Base-by-base conservation (phyloP, 768 basidiomycete genomes). In the Neoboletus magnificus region DNA sequence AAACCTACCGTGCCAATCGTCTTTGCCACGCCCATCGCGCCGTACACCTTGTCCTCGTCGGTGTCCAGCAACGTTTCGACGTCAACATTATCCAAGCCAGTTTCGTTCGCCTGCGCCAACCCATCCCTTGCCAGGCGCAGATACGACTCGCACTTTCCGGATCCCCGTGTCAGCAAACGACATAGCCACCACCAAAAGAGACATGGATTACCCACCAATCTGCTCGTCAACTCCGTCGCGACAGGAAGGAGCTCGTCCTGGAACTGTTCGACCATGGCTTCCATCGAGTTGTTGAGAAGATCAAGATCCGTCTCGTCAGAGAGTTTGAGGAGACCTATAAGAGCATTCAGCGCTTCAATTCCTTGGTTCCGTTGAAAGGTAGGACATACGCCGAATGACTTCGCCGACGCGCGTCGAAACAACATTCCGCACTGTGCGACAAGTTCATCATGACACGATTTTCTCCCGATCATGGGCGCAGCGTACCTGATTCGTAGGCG, bases 261-360 rank as follows among this genome's bases (percentile, higher is more conserved):
- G 81, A 91, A 96, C 40, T 82, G 81, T 60, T 91, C 84, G 16
- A 94, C 93, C 82, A 95, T 86, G 25, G 83, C 82, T 63, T 92
- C 89, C 86, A 93, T 91, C 64, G 87, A 82, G 57, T 76, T 78
- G 65, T 91, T 92, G 52, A 94, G 77, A 46, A 91, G 80, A 67
- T 95, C 92, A 42, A 96, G 74, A 68, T 95, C 93, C 43, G 91
- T 92, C 72, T 94, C 90, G 67, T 93, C 89, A n/a, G 89, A 85
- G 42, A 96, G 78, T 69, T 91, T 91, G 62, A 94, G 80, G n/a
- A 94, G 76, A 67, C 89, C 91, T 91, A 57, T 15, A 5, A 50
- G 13, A n/a, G 1, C 29, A 53, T 56, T 48, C 42, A 65, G 15
- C 16, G 2, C 13, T 6, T 25, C 47, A 2, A 10, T 16, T 39